These are phyloP conservation scores for Cymbopogon flexuosus DNA, from an alignment of 202 grass and related monocot species.

Conservation along the genomic window DNA sequence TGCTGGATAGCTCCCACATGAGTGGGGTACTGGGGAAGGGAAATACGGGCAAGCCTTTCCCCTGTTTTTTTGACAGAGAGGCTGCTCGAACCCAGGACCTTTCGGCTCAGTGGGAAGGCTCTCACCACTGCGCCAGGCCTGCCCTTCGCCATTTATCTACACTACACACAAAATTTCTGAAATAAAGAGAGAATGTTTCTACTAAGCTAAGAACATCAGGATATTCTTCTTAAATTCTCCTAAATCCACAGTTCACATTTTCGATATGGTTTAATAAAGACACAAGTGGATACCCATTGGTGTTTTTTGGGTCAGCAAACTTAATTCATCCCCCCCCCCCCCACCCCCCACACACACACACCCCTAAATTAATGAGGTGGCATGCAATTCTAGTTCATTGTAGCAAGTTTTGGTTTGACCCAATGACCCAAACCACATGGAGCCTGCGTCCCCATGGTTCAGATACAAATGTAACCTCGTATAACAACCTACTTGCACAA, in stretches of 20 bases:
- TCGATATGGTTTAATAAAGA: not conserved
- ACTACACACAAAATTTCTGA: not conserved
- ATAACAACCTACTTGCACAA: not conserved
- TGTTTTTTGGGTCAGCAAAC: not conserved
- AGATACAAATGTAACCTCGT: conserved; percentile 1
- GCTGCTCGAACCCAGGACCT: too few species aligned
- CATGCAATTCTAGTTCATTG: not conserved
- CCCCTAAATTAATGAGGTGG: not conserved
- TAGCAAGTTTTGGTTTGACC: not conserved
- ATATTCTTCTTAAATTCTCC: not conserved
- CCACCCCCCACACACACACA: too few species aligned
- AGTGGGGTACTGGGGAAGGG: too few species aligned
- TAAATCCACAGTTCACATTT: not conserved
- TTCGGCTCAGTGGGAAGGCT: too few species aligned
- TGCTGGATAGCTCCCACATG: too few species aligned
- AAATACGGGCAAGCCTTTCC: too few species aligned
- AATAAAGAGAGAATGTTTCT: not conserved
- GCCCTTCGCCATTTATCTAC: not conserved
- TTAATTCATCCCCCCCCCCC: not conserved
- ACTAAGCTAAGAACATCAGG: not conserved
- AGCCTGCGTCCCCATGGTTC: not conserved
- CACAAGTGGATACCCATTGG: not conserved
- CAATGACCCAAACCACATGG: not conserved
- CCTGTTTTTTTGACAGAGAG: too few species aligned
- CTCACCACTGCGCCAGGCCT: too few species aligned